Base-by-base conservation (phyloP, 495 filamentous ascomycete species). In the Lophium mytilinum region DNA sequence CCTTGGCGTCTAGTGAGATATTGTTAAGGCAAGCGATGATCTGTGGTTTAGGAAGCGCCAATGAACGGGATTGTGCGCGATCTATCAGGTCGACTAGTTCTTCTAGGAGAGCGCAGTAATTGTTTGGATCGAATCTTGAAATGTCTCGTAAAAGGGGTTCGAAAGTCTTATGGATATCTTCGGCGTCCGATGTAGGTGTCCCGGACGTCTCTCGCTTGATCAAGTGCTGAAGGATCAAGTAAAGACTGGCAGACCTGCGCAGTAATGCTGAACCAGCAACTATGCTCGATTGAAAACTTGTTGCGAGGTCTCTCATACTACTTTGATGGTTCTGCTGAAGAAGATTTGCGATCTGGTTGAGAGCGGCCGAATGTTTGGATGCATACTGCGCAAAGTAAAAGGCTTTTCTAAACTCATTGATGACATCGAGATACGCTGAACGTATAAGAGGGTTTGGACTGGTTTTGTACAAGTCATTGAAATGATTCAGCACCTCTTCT, bases 381-480 rank as follows among this genome's bases (percentile, higher is more conserved):
- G 24, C 6, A 30, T 30, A 6, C 24, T 6, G 24, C 6, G 24
- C 24, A 2, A 2, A 6, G 6, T 3, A 30, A 30, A 30, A 24
- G 18, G 14, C 50, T 52, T 19, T 36, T 3, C 15, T 11, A 10
- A 52, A 15, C 37, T 10, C 12, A 37, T 40, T 52, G 21, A 68
- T 11, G 9, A 69, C 54, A 35, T 71, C 67, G 3, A 74, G 42
- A 42, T 58, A 67, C 12, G 64, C 57, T 2, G 67, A 64, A 37
- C 64, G 66, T 8, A 66, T 72, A 17, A 71, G 55, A n/a, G 68
- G 52, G 41, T 66, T 69, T 18, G 18, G 11, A 39, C 62, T 72
- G 6, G 11, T 24, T 48, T 24, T 5, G 45, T 21, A 48, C 12
- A 48, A 21, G 33, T 48, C 21, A 12, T 48, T n/a, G 17, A 33